These are phyloP conservation scores for Aspergillus neoniger DNA, from an alignment of 2,329 filamentous ascomycete genomes.

Conservation along the genomic window DNA sequence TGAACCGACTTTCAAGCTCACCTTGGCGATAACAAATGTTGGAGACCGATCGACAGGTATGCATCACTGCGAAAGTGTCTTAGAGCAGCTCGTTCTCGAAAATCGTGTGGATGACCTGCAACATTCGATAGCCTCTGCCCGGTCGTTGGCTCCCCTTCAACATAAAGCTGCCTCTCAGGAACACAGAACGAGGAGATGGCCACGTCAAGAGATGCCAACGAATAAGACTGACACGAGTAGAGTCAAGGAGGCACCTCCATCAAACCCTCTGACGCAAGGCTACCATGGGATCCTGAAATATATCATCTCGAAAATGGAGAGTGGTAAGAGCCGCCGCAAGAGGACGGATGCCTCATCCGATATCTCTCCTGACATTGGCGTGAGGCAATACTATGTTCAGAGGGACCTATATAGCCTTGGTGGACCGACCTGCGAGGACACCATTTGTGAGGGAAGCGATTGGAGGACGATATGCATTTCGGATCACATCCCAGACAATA, in stretches of 20 bases:
- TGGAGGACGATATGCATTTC: not conserved
- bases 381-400: not conserved
- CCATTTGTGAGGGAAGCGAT: not conserved
- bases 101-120: not conserved
- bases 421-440: not conserved
- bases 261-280: not conserved
- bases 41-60: not conserved
- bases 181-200: not conserved
- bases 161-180: not conserved
- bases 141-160: not conserved
- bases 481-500: not conserved
- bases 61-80: not conserved
- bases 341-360: not conserved
- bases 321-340: not conserved
- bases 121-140: not conserved
- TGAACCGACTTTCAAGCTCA: slow-evolving; percentile 2
- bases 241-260: not conserved
- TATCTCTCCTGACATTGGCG: not conserved
- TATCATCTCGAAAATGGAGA: slow-evolving; percentile 1
- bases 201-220: not conserved
- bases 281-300: slow-evolving; percentile 7
- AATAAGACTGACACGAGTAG: not conserved
- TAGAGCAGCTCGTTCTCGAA: not conserved
- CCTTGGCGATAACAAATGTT: not conserved
- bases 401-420: not conserved